phyloP scores from a whole-genome alignment of 495 filamentous ascomycete genomes.

The Physcia stellaris region DNA sequence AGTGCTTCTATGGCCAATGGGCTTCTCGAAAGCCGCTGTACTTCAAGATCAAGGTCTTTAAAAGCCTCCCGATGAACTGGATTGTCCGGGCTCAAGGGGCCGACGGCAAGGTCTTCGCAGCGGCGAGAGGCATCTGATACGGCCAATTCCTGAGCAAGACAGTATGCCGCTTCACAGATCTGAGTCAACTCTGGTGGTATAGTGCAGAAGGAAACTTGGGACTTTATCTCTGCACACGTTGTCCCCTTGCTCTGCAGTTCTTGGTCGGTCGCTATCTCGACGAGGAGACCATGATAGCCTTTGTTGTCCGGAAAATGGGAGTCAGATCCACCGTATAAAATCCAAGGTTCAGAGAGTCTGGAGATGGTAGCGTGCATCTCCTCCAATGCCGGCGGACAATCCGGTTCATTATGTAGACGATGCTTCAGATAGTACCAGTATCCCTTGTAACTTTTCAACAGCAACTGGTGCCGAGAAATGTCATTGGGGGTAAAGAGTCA shows the following conservation, averaged over 20 bases:
- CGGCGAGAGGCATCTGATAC: slow-evolving; percentile 2
- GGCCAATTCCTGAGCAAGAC: slow-evolving; percentile 4
- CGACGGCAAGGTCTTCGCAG: neutral
- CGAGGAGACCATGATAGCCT: neutral
- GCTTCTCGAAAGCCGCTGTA: slow-evolving; percentile 6
- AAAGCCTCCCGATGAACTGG: slow-evolving; percentile 1
- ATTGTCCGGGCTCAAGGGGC: neutral
- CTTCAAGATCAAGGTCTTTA: neutral
- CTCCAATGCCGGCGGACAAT: slow-evolving; percentile 4
- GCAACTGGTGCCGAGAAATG: neutral
- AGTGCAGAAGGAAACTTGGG: neutral
- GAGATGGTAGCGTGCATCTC: slow-evolving; percentile 1
- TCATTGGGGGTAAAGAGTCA: slow-evolving; percentile 3
- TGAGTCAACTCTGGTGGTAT: slow-evolving; percentile 2
- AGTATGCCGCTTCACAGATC: slow-evolving; percentile 5
- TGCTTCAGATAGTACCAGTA: neutral
- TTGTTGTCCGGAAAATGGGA: neutral
- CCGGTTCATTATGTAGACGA: neutral
- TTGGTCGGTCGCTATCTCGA: neutral
- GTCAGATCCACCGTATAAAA: slow-evolving; percentile 7
- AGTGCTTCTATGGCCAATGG: slow-evolving; percentile 1
- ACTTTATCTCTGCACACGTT: slow-evolving; percentile 1
- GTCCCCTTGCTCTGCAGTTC: neutral
- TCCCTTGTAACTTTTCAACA: neutral
- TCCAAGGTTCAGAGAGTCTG: slow-evolving; percentile 6